These are phyloP conservation scores for Rubroshorea leprosula DNA, from an alignment of 345 rosid genomes.

Conservation along the genomic window DNA sequence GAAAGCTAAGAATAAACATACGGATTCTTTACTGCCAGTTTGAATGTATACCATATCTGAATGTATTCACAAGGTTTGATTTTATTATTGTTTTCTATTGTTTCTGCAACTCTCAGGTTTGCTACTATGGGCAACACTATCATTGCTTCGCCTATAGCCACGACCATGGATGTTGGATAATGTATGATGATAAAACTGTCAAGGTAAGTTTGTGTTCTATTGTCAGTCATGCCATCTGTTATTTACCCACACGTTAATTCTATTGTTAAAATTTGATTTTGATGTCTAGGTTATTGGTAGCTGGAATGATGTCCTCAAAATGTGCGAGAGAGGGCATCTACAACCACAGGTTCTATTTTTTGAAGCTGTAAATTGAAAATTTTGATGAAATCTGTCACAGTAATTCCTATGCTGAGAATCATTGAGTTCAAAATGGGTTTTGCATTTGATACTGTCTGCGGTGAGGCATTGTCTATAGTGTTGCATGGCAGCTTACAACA, in stretches of 20 bases:
- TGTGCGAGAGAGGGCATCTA: slow-evolving; percentile 85
- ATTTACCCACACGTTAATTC: background rate
- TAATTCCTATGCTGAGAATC: slow-evolving; percentile 21
- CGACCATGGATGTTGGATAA: slow-evolving; percentile 68
- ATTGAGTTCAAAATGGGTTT: slow-evolving; percentile 6
- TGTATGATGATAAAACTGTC: slow-evolving; percentile 95
- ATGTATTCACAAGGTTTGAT: background rate
- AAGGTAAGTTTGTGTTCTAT: slow-evolving; percentile 47
- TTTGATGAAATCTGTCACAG: slow-evolving; percentile 18
- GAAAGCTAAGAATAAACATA: no score
- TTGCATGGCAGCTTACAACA: slow-evolving; percentile 17
- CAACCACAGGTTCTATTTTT: slow-evolving; percentile 97
- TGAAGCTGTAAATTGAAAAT: slow-evolving; percentile 52
- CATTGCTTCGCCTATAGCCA: slow-evolving; percentile 91
- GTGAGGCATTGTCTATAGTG: slow-evolving; percentile 19
- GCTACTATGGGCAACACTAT: slow-evolving; percentile 98
- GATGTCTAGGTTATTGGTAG: slow-evolving; percentile 67
- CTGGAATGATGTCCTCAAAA: slow-evolving; percentile 75
- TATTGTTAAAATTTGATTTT: slow-evolving; percentile 12
- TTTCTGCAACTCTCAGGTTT: slow-evolving; percentile 55
- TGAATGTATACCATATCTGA: background rate
- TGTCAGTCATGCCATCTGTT: background rate
- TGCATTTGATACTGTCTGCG: slow-evolving; percentile 14
- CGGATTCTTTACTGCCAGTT: background rate
- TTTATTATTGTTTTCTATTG: slow-evolving; percentile 3